Percentiles rank a stretch among this genome's conserved stretches.
phyloP scores from a whole-genome alignment of 495 filamentous ascomycete genomes.

The Podospora sp. region DNA sequence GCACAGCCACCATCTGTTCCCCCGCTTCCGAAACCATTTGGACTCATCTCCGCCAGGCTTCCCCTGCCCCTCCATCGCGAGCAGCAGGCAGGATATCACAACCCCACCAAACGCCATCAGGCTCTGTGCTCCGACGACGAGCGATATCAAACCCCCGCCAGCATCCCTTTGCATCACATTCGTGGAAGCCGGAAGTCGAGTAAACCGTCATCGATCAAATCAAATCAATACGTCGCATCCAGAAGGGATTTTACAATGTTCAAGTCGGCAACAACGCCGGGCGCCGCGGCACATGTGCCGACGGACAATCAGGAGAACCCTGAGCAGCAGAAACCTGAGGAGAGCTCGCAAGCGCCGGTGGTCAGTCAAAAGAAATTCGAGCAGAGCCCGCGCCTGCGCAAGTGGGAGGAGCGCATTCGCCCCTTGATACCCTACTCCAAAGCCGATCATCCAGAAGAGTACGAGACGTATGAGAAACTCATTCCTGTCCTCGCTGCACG shows the following conservation, averaged over 20 bases:
- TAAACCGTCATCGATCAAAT: too few relatives aligned
- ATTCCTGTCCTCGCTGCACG: conserved; percentile 10
- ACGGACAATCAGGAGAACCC: too few relatives aligned
- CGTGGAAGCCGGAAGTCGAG: too few relatives aligned
- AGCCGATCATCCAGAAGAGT: neutral
- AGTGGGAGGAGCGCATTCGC: neutral
- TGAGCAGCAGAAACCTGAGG: too few relatives aligned
- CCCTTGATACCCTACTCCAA: neutral
- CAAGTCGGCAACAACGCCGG: too few relatives aligned
- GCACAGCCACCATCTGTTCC: neutral
- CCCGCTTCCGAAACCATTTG: neutral
- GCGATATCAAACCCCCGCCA: neutral
- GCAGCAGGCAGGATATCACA: neutral
- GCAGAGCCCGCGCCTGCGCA: neutral
- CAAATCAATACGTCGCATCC: too few relatives aligned
- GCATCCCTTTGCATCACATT: neutral
- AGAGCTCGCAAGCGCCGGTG: too few relatives aligned
- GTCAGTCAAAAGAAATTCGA: too few relatives aligned
- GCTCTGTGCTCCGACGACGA: neutral
- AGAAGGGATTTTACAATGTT: too few relatives aligned
- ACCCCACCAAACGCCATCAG: neutral
- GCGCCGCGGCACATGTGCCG: too few relatives aligned
- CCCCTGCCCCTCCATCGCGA: neutral
- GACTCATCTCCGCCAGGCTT: neutral
- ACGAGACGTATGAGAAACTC: conserved; percentile 15